These are phyloP conservation scores for Yamagishiella unicocca DNA, from an alignment of 139 green algal genomes.

Conservation along the genomic window DNA sequence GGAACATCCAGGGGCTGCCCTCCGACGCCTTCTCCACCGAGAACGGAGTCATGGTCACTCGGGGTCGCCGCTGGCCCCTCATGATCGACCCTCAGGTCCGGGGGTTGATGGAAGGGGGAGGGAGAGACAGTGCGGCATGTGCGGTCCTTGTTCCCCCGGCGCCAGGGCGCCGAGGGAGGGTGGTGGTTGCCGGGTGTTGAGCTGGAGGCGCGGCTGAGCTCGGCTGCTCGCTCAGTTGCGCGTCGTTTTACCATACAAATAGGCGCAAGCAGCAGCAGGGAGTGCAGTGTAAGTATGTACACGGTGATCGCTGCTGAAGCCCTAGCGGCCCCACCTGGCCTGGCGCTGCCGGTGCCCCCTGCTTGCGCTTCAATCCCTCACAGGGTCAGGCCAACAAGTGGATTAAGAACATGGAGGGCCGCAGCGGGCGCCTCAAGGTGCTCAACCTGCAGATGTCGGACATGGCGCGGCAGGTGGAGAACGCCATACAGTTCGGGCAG, in stretches of 20 bases:
- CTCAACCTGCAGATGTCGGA: conserved; percentile 81
- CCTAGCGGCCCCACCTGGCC: background rate
- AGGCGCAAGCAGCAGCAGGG: no score
- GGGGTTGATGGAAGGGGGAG: no score
- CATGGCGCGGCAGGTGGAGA: conserved; percentile 85
- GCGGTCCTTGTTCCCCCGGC: no score
- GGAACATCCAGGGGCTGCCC: conserved; percentile 88
- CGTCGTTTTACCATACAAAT: no score
- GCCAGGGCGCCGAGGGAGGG: no score
- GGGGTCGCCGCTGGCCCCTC: conserved; percentile 81
- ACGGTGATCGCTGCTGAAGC: no score
- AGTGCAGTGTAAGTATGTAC: no score
- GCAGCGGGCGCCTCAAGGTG: conserved; percentile 71
- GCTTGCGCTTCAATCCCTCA: background rate
- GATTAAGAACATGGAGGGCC: conserved; percentile 87
- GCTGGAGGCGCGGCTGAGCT: no score
- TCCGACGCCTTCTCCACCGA: conserved; percentile 84
- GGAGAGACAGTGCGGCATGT: no score
- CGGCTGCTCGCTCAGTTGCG: no score
- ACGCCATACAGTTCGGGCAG: conserved; percentile 84
- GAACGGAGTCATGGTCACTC: conserved; percentile 86
- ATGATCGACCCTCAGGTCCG: conserved; percentile 86
- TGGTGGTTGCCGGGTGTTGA: no score
- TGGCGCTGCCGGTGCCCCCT: background rate
- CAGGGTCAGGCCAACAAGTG: conserved; percentile 89